A percentile compares a stretch with the other conserved stretches of the same genome.
These are phyloP conservation scores for Geotrichum cucujoidarum DNA, from an alignment of 1,139 yeast genomes.

Conservation along the genomic window DNA sequence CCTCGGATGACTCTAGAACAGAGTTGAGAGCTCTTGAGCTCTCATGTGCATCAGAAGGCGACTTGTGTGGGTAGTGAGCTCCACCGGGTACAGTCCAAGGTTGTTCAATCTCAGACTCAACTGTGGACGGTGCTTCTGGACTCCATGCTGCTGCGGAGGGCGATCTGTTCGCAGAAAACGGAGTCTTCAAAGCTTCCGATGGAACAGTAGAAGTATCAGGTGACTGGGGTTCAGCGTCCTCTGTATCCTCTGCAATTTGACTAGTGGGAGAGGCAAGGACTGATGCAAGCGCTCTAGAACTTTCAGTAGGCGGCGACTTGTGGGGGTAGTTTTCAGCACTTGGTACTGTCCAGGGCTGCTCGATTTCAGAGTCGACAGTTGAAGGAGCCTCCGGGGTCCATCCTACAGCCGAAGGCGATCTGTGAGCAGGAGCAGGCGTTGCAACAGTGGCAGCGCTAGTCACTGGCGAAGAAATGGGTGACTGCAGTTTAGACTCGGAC, in stretches of 20 bases:
- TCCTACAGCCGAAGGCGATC: slow-evolving; percentile 12
- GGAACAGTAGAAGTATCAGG: too few relatives aligned
- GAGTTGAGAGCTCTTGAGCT: not conserved
- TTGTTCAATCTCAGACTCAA: slow-evolving; percentile 3
- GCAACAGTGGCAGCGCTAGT: too few relatives aligned
- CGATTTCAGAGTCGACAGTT: slow-evolving; percentile 5
- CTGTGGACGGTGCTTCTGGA: slow-evolving; percentile 12
- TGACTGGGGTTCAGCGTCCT: too few relatives aligned
- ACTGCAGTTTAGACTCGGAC: too few relatives aligned
- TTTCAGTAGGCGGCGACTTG: not conserved
- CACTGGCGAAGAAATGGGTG: too few relatives aligned
- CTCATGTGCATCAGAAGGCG: not conserved
- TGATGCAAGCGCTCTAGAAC: not conserved
- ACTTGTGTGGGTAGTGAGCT: not conserved
- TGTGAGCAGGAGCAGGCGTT: not conserved
- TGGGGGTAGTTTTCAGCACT: not conserved
- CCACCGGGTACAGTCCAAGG: slow-evolving; percentile 12
- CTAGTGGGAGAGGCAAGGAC: too few relatives aligned
- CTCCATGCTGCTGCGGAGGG: slow-evolving; percentile 13
- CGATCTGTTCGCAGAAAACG: slow-evolving; percentile 1
- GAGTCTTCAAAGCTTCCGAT: too few relatives aligned
- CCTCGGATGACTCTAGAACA: not conserved
- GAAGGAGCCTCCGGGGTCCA: slow-evolving; percentile 14
- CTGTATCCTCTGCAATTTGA: too few relatives aligned
- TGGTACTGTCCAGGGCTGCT: not conserved